These are phyloP conservation scores for Rhododendron kiyosumense DNA, from an alignment of 148 eudicot species.

Conservation along the genomic window DNA sequence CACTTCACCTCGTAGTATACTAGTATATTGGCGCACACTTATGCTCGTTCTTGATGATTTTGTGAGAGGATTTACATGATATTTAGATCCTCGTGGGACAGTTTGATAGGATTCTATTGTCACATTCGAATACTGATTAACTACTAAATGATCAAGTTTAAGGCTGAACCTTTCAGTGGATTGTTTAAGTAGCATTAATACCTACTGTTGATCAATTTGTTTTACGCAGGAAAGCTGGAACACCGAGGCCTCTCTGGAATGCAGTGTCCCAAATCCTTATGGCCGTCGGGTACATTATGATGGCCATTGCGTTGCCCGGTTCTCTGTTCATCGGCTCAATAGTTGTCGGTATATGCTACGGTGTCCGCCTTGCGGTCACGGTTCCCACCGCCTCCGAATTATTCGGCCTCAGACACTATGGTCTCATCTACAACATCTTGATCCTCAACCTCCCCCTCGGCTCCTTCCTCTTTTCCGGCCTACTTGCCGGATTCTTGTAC, in stretches of 20 bases:
- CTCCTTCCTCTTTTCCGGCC: conserved; percentile 89
- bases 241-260: conserved; percentile 87
- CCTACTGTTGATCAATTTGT: neutral
- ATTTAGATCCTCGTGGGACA: neutral
- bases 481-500: conserved; percentile 74
- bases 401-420: conserved; percentile 87
- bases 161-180: neutral
- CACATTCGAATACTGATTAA: neutral
- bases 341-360: conserved; percentile 82
- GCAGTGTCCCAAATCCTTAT: conserved; percentile 80
- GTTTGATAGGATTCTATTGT: neutral
- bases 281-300: conserved; percentile 55
- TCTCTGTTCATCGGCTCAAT: conserved; percentile 75
- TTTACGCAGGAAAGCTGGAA: conserved; percentile 57
- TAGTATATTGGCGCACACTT: neutral
- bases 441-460: conserved; percentile 86
- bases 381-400: conserved; percentile 93
- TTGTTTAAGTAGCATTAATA: neutral
- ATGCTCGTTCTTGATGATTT: neutral
- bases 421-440: conserved; percentile 77
- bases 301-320: conserved; percentile 79
- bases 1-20: neutral
- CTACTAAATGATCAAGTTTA: neutral
- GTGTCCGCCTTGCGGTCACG: conserved; percentile 78
- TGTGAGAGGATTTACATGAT: neutral